Evolutionary conservation across 768 basidiomycete genomes (phyloP), one percentile per base, ranked within the genome.

Genomic region (Sistotremastrum niveocremeum): DNA sequence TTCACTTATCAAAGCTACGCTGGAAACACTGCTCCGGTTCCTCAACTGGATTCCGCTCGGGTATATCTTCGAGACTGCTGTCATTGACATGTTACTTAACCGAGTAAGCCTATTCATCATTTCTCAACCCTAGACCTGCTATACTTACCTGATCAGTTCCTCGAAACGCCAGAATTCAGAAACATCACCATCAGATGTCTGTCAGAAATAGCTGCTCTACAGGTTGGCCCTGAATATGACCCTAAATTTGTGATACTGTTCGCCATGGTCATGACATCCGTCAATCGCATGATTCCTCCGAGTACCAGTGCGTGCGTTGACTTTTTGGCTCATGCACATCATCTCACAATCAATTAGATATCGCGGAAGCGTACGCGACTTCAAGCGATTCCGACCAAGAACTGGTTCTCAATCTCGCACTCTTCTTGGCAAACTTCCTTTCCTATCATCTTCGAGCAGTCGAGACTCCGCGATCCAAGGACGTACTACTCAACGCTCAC

Each of bases 41-140:
- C 67, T 99, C 56, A 97, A 97, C 62, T 98, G 95, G 95, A 99
- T 99, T 57, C 95, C 95, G 42, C 69, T 99, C 42, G 95, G 94
- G 20, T 99, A 94, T 61, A 97, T 99, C 55, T 99, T 98, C 57
- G 95, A 98, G 66, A 98, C 95, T 1, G 87, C 84, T 34, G 83
- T 99, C 55, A 97, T 98, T 51, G 95, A 99, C 62, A 74, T 88
- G 46, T 72, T 99, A 11, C 74, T 98, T 34, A 83, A 80, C 58
- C 77, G 94, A 55, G 93, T 95, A 65, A 64, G 85, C 73, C 31
- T 46, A 38, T 20, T 7, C 39, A 31, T 20, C 45, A 12, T 29
- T 36, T n/a, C n/a, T 28, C 41, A 47, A 20, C 20, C 20, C 20
- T 20, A 20, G 20, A 20, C 5, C 46, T 11, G 29, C 7, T 4